Base-by-base conservation (phyloP, 495 filamentous ascomycete species). In the Aspergillus coremiiformis region DNA sequence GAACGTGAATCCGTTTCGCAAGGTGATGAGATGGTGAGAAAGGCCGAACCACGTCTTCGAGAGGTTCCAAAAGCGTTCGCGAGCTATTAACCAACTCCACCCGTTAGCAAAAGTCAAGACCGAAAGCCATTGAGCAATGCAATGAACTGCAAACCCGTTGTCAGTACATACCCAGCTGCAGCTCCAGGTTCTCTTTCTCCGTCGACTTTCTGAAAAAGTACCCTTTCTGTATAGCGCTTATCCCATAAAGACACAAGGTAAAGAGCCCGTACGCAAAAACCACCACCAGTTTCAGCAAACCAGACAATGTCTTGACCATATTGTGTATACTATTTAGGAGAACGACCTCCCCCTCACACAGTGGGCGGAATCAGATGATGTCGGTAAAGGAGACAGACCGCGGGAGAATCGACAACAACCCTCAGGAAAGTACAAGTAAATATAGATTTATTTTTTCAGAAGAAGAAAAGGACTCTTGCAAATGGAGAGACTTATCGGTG, bases 1-100 rank as follows among this genome's bases (percentile, higher is more conserved):
- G 41, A 81, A 72, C 55, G 74, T 73, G 56, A 73, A 64, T 1
- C 77, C 77, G 48, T 63, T 71, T 26, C 57, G 56, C n/a, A 79
- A 60, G 23, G 65, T 73, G 39, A 74, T 55, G 41, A 82, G 72
- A 9, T 69, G 62, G 58, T 80, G 77, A 8, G 60, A 64, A 39
- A 78, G 70, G 19, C 65, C 71, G 2, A 62, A 53, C 33, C 58
- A 72, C 6, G 63, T 56, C 37, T 66, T 65, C 0, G 66, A 70
- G 0, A 79, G 60, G 55, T 74, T 63, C 77, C 77, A 80, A 48
- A 78, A 59, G 12, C 65, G 62, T 51, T 72, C 59, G 39, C 66
- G 64, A 55, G 73, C 74, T 78, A 49, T 42, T 22, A 21, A 47
- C 29, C 33, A 23, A 35, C 23, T 5, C 2, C 29, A 24, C 49